Percentiles rank a stretch among this genome's conserved stretches.
Conservation (phyloP, 1,139 yeast species). For the Sugiyamaella xylanicola region DNA sequence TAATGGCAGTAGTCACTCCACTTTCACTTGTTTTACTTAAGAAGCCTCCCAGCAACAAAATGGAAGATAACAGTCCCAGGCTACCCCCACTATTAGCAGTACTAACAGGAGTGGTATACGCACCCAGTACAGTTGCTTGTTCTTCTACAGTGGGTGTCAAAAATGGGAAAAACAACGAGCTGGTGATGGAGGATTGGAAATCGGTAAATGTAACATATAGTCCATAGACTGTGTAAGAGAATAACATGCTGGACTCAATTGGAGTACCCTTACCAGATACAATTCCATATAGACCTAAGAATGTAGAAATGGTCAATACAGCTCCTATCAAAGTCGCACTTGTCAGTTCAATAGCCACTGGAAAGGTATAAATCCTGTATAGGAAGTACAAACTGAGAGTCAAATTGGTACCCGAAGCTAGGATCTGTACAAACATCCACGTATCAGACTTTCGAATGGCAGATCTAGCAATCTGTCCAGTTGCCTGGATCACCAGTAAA, state of each 20-base stretch:
- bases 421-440: slow-evolving; percentile 76
- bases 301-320: slow-evolving; percentile 71
- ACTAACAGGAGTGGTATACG: neutral
- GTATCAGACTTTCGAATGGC: slow-evolving; percentile 69
- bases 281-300: slow-evolving; percentile 81
- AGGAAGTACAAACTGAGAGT: slow-evolving; percentile 77
- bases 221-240: slow-evolving; percentile 90
- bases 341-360: slow-evolving; percentile 61
- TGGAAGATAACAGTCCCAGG: slow-evolving; percentile 17
- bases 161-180: slow-evolving; percentile 35
- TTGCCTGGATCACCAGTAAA: slow-evolving; percentile 81
- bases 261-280: slow-evolving; percentile 83
- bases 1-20: neutral
- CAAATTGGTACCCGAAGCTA: slow-evolving; percentile 73
- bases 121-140: neutral
- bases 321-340: slow-evolving; percentile 87
- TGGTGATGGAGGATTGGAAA: slow-evolving; percentile 46
- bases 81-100: slow-evolving; percentile 8
- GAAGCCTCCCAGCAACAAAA: slow-evolving; percentile 14
- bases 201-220: slow-evolving; percentile 89
- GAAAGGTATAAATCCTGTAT: slow-evolving; percentile 79
- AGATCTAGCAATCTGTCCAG: slow-evolving; percentile 82
- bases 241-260: slow-evolving; percentile 79
- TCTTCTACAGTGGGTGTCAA: slow-evolving; percentile 17
- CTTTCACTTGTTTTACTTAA: neutral